Evolutionary conservation across 2,329 filamentous ascomycete genomes (phyloP), one percentile per base, ranked within the genome.

Genomic region (Fusarium secorum): DNA sequence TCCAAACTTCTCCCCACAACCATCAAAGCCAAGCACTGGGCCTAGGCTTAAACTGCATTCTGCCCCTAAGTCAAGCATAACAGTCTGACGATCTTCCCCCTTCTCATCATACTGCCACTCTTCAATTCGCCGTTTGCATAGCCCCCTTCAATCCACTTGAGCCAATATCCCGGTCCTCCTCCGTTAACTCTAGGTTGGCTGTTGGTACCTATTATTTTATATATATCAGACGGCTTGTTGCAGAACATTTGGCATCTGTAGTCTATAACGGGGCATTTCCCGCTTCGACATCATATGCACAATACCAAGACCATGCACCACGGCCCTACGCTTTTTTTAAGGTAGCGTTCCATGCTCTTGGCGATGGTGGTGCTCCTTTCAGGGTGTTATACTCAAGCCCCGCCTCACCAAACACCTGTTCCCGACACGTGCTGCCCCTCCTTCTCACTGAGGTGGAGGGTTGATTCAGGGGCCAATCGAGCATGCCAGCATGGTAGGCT

Each of bases 1-100:
- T 60, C 62, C 64, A 48, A 36, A 48, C 35, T 56, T 67, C 64
- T 75, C 72, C 67, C 74, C 74, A 74, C 72, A 72, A 42, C 59
- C 49, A 41, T 55, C 26, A 61, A 63, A 74, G 72, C 74, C 74
- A 76, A 76, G 74, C 72, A 73, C 69, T 51, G 49, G 59, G 30
- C 66, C 73, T 72, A 74, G 44, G 70, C 73, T 75, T 64, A 69
- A 76, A 75, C 70, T 58, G 51, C 64, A 68, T 70, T 65, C 52
- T 74, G 69, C 68, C 68, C 71, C 73, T 70, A 65, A 55, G 60
- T 71, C 60, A 73, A 76, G 73, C 71, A 70, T 66, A 68, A 66
- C 55, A 70, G 61, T 59, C 52, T 64, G 67, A 68, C 57, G 70
- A 73, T 71, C 71, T 74, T 76, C 64, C 67, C 74, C 73, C 69